Evolutionary conservation across 2,329 filamentous ascomycete species (phyloP), one percentile per base, ranked within the genome.

Genomic region (Pyricularia grisea): DNA sequence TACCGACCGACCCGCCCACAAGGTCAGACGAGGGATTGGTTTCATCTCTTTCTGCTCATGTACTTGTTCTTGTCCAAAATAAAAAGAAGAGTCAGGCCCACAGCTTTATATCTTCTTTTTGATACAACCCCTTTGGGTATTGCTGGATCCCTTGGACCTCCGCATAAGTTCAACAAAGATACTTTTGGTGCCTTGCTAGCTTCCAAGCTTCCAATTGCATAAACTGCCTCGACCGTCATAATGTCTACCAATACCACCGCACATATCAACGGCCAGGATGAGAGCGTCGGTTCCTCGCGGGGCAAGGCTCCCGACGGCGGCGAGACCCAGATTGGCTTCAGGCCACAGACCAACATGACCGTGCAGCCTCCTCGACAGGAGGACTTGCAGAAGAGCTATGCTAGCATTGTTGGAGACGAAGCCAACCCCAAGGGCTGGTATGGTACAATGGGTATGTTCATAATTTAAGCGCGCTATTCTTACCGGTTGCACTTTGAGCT

Each of bases 331-430:
- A 6, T 67, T 30, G 84, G 84, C 71, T 85, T 87, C 77, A 80
- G 82, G 50, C 75, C 82, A 14, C 79, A 84, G 78, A 80, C 79
- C 67, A 80, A 88, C 74, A 90, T 93, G 80, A 79, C 82, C 10
- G 93, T 97, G 61, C 87, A 92, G 76, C 94, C 92, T 23, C 92
- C 94, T 20, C 87, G 88, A 70, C 85, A 90, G 75, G 92, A 93
- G 73, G 94, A 97, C 76, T 84, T 98, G 17, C 93, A 97, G 81
- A 89, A 88, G 70, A 91, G 87, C 76, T 95, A 95, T 78, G 93
- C 92, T 4, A 83, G 80, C 68, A 79, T 87, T 68, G 82, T 88
- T 69, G 86, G 84, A 72, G 85, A 88, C 68, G 89, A 95, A 73
- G 87, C 87, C 36, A 87, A 87, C 72, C 85, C 87, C 67, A 88